These are phyloP conservation scores for Phytopythium oedochilum DNA, from an alignment of 352 stramenopile species.

Conservation along the genomic window DNA sequence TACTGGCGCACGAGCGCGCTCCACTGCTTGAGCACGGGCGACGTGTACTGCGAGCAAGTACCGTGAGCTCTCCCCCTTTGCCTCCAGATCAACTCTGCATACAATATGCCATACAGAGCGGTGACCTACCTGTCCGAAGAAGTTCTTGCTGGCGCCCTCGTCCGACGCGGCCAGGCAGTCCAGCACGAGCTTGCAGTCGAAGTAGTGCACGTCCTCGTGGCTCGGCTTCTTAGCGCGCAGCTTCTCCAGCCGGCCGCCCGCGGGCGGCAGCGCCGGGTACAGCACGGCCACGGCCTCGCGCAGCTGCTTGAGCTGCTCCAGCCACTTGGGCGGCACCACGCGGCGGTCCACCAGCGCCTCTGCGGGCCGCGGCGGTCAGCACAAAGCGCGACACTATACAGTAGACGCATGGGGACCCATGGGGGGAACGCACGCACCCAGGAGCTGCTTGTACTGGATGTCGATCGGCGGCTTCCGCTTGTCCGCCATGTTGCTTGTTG, in stretches of 20 bases:
- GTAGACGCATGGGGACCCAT: too few species aligned
- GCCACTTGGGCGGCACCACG: conserved; percentile 69
- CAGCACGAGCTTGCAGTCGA: conserved; percentile 71
- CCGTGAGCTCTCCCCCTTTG: neutral
- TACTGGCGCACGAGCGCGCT: conserved; percentile 59
- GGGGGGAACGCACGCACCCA: conserved; percentile 30
- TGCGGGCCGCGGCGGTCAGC: conserved; percentile 17
- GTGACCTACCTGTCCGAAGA: conserved; percentile 61
- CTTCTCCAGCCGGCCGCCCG: conserved; percentile 39
- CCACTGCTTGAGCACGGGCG: conserved; percentile 69
- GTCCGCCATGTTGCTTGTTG: conserved; percentile 36
- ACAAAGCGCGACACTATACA: too few species aligned
- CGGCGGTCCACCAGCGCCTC: conserved; percentile 66
- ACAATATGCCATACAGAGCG: too few species aligned
- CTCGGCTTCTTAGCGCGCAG: conserved; percentile 39
- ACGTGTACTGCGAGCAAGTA: conserved; percentile 45
- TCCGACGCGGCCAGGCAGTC: conserved; percentile 53
- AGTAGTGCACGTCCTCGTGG: conserved; percentile 66
- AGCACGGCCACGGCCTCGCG: conserved; percentile 50
- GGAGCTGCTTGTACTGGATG: conserved; percentile 75
- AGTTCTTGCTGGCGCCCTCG: conserved; percentile 60
- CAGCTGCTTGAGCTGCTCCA: conserved; percentile 60
- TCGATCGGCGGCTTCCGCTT: conserved; percentile 66
- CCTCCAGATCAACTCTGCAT: too few species aligned
- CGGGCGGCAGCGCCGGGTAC: conserved; percentile 41